Evolutionary conservation across 805 yeast species (phyloP), one percentile per base, ranked within the genome.

Genomic region (Yamadazyma tumulicola): DNA sequence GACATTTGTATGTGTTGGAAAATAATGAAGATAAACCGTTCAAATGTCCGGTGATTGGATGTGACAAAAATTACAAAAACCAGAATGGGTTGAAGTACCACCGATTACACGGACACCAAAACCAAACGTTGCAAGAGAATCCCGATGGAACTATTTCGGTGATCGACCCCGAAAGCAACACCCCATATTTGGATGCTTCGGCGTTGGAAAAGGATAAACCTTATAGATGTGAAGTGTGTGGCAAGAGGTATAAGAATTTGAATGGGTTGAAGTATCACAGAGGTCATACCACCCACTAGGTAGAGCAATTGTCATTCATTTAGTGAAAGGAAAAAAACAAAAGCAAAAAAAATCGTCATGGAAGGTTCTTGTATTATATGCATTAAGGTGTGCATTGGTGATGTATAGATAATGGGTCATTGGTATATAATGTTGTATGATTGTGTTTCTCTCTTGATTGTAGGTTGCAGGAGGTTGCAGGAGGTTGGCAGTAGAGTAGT

Each of bases 181-280:
- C 88, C 38, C 95, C 96, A 7, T 86, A 85, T 55, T 85, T 91
- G 26, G 96, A 91, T 57, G 95, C 95, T 4, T 82, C 87, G 62
- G 95, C 89, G 15, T 75, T 87, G 76, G 98, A 93, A 60, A 89
- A 87, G 68, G 98, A 93, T 67, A 93, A 93, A 67, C 98, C 98
- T 24, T 93, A 91, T 60, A 75, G 97, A 54, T 93, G 98, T 64
- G 97, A 93, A 64, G 96, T 91, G 27, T 93, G 98, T 65, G 97
- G 97, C 39, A 93, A 91, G 64, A 70, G 98, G 38, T 93, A 93
- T 67, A 93, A 93, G 72, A 93, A 93, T 55, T 69, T 93, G 52
- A 93, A 93, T 59, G 98, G 98, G 18, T 72, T 93, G 60, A 93
- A 93, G 63, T 93, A 93, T 60, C 98, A 93, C 61, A 77, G 97